A percentile compares a stretch with the other conserved stretches of the same genome.
Evolutionary conservation across 2,329 filamentous ascomycete genomes (phyloP).

Genomic region (Pseudonectria foliicola): DNA sequence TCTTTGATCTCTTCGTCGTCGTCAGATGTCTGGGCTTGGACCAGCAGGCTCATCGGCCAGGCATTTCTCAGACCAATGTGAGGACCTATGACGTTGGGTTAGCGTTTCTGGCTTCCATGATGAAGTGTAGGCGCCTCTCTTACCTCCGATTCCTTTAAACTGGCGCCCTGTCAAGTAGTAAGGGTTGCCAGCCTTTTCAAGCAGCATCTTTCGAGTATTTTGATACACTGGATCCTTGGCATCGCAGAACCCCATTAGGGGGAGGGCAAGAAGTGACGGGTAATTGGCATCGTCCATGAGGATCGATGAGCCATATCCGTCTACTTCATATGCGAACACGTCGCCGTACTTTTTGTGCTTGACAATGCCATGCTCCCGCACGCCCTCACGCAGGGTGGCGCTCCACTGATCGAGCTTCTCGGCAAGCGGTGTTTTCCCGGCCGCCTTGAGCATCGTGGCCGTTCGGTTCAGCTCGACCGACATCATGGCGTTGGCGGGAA

Average conservation of each 20-base stretch:
- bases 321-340: slow-evolving; percentile 83
- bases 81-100: slow-evolving; percentile 36
- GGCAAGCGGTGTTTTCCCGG: slow-evolving; percentile 46
- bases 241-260: slow-evolving; percentile 68
- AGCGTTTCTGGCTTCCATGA: slow-evolving; percentile 1
- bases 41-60: slow-evolving; percentile 92
- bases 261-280: slow-evolving; percentile 71
- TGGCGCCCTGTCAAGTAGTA: slow-evolving; percentile 73
- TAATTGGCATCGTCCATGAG: slow-evolving; percentile 89
- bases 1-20: slow-evolving; percentile 74
- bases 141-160: slow-evolving; percentile 85
- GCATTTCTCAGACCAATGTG: slow-evolving; percentile 81
- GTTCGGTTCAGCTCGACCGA: slow-evolving; percentile 76
- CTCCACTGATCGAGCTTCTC: slow-evolving; percentile 52
- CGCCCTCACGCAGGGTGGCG: slow-evolving; percentile 61
- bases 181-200: slow-evolving; percentile 71
- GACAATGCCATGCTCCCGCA: slow-evolving; percentile 80
- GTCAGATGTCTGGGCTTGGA: slow-evolving; percentile 84
- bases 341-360: slow-evolving; percentile 66
- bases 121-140: slow-evolving; percentile 13
- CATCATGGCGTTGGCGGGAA: slow-evolving; percentile 95
- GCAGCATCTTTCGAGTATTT: slow-evolving; percentile 75
- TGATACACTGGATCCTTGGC: slow-evolving; percentile 64
- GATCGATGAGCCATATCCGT: slow-evolving; percentile 75
- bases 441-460: slow-evolving; percentile 58